These are phyloP conservation scores for Trichomonas tenax DNA, from an alignment of 208 protist species.

Conservation along the genomic window DNA sequence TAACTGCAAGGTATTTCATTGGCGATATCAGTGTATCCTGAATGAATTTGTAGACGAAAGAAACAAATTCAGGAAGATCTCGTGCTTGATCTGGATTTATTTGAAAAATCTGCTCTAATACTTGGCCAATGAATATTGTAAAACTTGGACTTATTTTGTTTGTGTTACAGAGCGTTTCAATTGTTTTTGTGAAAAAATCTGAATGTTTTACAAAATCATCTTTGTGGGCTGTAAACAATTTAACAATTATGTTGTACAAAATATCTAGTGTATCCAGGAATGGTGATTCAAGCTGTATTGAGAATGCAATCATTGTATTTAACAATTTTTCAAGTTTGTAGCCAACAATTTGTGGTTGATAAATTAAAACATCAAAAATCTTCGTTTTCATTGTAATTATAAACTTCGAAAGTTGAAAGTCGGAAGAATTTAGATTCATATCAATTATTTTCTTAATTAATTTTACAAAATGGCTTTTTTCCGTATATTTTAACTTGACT, in stretches of 20 bases:
- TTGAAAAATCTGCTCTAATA: neutral
- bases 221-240: neutral
- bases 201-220: neutral
- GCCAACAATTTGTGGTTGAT: neutral
- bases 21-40: neutral
- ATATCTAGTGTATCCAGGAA: neutral
- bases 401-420: neutral
- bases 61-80: neutral
- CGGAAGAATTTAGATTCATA: neutral
- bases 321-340: neutral
- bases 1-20: neutral
- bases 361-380: neutral
- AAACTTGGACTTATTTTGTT: neutral
- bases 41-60: neutral
- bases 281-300: neutral
- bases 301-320: neutral
- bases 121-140: neutral
- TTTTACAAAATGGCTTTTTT: neutral
- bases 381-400: neutral
- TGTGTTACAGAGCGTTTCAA: neutral
- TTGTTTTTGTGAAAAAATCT: neutral
- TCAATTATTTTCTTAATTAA: neutral
- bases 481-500: neutral
- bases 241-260: neutral
- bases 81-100: neutral